Percentiles rank a stretch among this genome's conserved stretches.
Evolutionary conservation across 306 rosid genomes (phyloP).

Genomic region (Vigna unguiculata): DNA sequence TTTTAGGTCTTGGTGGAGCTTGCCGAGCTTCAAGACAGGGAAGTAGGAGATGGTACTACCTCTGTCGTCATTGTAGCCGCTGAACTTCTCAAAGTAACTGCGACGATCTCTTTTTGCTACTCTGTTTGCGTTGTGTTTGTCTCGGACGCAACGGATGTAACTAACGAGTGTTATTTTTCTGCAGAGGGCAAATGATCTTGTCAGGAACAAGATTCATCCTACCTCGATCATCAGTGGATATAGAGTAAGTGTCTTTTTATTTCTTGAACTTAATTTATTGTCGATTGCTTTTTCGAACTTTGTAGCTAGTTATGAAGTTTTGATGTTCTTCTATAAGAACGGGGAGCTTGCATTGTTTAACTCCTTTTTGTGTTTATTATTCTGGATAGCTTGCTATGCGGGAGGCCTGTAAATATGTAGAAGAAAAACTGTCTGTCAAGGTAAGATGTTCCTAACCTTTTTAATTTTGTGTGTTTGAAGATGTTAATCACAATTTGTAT

Average conservation of each 20-base stretch:
- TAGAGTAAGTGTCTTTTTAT: conserved; percentile 60
- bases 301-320: background rate
- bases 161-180: background rate
- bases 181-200: conserved; percentile 97
- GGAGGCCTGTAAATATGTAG: conserved; percentile 92
- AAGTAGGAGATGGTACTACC: conserved; percentile 99
- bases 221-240: conserved; percentile 97
- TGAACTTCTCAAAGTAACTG: conserved; percentile 81
- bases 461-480: background rate
- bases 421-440: conserved; percentile 86
- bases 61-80: conserved; percentile 96
- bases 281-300: background rate
- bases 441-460: conserved; percentile 45
- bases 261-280: background rate
- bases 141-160: background rate
- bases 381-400: conserved; percentile 91
- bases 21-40: conserved; percentile 95
- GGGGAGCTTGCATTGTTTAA: conserved; percentile 2
- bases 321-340: conserved; percentile 1
- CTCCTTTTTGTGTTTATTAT: conserved; percentile 18
- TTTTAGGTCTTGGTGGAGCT: conserved; percentile 91
- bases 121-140: background rate
- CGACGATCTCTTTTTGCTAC: background rate
- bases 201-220: conserved; percentile 94
- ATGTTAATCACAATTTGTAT: background rate